Evolutionary conservation across 177 flowering plant species (phyloP), one percentile per base, ranked within the genome.

Genomic region (Vitis hybrid): DNA sequence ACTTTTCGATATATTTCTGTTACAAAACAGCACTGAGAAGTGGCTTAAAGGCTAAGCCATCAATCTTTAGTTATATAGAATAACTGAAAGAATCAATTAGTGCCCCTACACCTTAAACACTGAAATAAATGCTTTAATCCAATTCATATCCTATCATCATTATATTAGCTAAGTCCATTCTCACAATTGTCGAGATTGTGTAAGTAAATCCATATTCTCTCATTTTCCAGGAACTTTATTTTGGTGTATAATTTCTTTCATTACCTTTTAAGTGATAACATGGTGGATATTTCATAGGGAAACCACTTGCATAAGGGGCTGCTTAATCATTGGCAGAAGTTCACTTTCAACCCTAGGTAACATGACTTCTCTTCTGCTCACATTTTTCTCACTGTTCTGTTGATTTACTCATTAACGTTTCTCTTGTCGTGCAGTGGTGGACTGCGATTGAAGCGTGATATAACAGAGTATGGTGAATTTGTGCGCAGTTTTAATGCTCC

Each of bases 321-420:
- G 62, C 86, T 90, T 72, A 93, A 71, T 75, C 98, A 93, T 76
- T 93, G 99, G 98, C 99, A 88, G 78, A 91, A 92, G 86, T 96
- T 85, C 86, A 96, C 95, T 18, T 92, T 96, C 70, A 96, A 92
- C 78, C 97, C 99, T 68, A 96, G 99, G 99, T 96, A 83, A 77
- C 33, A 33, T 5, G 15, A 62, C 69, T 70, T 12, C 3, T 48
- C 33, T 71, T 16, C 22, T 48, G 6, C 48, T 45, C 45, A 12
- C 2, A 5, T 7, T 5, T 19, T 51, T 63, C 9, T 6, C 20
- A 31, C 14, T 69, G 50, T 62, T 59, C 63, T 70, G 29, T n/a
- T 66, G 51, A 48, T 55, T 45, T 60, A 14, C 26, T 48, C 52
- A 67, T 0, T 69, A 5, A 49, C 0, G 60, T 22, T 50, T 26